These are phyloP conservation scores for Talaromyces funiculosus DNA, from an alignment of 2,329 filamentous ascomycete genomes.

Conservation along the genomic window DNA sequence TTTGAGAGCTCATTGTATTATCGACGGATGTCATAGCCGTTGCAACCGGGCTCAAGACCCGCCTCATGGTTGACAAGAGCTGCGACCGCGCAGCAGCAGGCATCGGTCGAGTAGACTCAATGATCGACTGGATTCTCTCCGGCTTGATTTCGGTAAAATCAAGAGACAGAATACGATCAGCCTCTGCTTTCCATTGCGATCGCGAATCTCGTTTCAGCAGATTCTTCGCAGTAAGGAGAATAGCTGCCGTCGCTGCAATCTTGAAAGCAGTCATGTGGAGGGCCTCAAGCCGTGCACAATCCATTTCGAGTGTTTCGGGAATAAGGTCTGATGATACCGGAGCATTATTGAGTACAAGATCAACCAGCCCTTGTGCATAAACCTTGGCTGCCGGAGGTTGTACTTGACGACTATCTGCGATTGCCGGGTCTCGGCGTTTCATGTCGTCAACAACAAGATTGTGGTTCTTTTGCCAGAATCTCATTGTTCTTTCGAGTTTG, in stretches of 20 bases:
- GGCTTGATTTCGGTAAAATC: constrained; percentile 38
- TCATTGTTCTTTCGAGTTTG: constrained; percentile 48
- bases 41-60: constrained; percentile 53
- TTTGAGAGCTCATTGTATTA: constrained; percentile 17
- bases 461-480: constrained; percentile 48
- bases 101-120: constrained; percentile 47
- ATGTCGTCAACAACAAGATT: constrained; percentile 44
- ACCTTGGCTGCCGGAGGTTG: constrained; percentile 37
- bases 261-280: constrained; percentile 52
- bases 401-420: constrained; percentile 27
- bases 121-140: constrained; percentile 40
- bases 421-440: constrained; percentile 42
- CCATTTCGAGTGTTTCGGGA: constrained; percentile 57
- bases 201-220: constrained; percentile 60
- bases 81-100: constrained; percentile 41
- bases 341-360: constrained; percentile 52
- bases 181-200: constrained; percentile 59
- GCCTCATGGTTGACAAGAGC: constrained; percentile 42
- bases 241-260: constrained; percentile 56
- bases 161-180: constrained; percentile 53
- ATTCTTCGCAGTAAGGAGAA: constrained; percentile 61
- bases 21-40: constrained; percentile 30
- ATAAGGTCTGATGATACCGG: constrained; percentile 47
- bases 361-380: constrained; percentile 56
- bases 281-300: constrained; percentile 48